Percentiles rank a stretch among this genome's conserved stretches.
These are phyloP conservation scores for Heterobasidion occidentale DNA, from an alignment of 1,284 basidiomycete genomes.

Conservation along the genomic window DNA sequence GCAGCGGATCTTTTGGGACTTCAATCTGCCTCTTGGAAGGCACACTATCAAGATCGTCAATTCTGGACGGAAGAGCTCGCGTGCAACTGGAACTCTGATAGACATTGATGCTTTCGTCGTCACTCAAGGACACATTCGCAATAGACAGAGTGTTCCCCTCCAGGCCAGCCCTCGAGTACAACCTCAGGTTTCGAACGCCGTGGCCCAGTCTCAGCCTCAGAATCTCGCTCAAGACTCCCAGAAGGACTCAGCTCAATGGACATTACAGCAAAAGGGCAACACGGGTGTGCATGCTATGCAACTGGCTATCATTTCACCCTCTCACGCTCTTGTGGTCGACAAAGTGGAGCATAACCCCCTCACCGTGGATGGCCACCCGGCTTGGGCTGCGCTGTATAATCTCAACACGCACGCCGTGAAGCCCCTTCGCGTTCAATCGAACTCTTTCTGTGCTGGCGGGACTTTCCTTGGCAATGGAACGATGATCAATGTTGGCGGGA, in stretches of 20 bases:
- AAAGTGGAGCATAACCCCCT: slow-evolving; percentile 83
- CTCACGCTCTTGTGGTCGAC: slow-evolving; percentile 70
- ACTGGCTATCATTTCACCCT: slow-evolving; percentile 58
- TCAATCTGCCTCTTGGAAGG: slow-evolving; percentile 38
- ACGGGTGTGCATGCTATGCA: slow-evolving; percentile 85
- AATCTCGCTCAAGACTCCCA: slow-evolving; percentile 10
- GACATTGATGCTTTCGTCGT: slow-evolving; percentile 66
- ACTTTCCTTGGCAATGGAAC: slow-evolving; percentile 71
- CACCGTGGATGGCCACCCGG: slow-evolving; percentile 62
- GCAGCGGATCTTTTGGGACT: slow-evolving; percentile 61
- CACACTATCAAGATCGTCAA: slow-evolving; percentile 64
- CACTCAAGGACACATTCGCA: slow-evolving; percentile 27
- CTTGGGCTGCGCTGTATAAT: slow-evolving; percentile 74
- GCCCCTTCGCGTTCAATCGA: slow-evolving; percentile 62
- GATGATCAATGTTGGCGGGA: slow-evolving; percentile 70
- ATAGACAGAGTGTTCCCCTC: neutral
- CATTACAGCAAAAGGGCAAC: slow-evolving; percentile 46
- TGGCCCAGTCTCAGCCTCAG: slow-evolving; percentile 6
- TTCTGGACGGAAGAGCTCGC: slow-evolving; percentile 32
- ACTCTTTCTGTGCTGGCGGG: slow-evolving; percentile 87
- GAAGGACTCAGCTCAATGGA: slow-evolving; percentile 28
- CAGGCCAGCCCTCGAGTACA: neutral
- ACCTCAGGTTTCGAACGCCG: neutral
- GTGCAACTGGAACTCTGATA: slow-evolving; percentile 27
- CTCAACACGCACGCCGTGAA: slow-evolving; percentile 53